These are phyloP conservation scores for Ettlia oleoabundans DNA, from an alignment of 139 green algal species.

Conservation along the genomic window DNA sequence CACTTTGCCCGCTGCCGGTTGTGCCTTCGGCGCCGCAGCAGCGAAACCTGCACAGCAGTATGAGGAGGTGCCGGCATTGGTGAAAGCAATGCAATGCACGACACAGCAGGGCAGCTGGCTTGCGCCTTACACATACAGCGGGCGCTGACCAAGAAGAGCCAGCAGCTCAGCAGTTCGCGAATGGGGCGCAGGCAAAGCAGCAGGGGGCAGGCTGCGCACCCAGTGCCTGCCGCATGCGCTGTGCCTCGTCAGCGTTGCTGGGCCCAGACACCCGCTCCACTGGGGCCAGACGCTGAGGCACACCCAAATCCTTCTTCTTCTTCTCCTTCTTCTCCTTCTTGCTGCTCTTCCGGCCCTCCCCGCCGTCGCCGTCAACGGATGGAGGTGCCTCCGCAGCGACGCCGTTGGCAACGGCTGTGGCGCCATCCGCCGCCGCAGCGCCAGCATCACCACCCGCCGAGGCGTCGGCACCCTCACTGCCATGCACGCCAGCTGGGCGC, in stretches of 20 bases:
- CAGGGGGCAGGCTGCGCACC: conserved; percentile 34
- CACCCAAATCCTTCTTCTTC: conserved; percentile 22
- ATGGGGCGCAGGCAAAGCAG: not conserved
- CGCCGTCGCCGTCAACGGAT: not conserved
- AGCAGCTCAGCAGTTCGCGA: not conserved
- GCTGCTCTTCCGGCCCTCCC: conserved; percentile 20
- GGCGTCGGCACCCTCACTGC: not conserved
- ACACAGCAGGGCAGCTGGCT: no score
- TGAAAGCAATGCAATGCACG: not conserved
- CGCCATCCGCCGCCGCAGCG: not conserved
- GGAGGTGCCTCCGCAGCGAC: not conserved
- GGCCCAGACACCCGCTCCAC: conserved; percentile 59
- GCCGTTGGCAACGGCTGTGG: not conserved
- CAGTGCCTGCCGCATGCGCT: conserved; percentile 59
- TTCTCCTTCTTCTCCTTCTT: conserved; percentile 51
- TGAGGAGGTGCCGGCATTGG: no score
- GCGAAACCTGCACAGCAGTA: not conserved
- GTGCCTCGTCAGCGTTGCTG: conserved; percentile 77
- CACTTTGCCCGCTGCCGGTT: not conserved
- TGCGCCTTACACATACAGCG: no score
- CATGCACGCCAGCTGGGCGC: not conserved
- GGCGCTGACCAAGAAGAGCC: no score
- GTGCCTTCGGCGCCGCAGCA: not conserved
- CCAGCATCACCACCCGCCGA: not conserved
- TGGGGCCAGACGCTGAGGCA: conserved; percentile 26